Conservation (phyloP, 2,329 filamentous ascomycete genomes). For the Hysterium pulicare region DNA sequence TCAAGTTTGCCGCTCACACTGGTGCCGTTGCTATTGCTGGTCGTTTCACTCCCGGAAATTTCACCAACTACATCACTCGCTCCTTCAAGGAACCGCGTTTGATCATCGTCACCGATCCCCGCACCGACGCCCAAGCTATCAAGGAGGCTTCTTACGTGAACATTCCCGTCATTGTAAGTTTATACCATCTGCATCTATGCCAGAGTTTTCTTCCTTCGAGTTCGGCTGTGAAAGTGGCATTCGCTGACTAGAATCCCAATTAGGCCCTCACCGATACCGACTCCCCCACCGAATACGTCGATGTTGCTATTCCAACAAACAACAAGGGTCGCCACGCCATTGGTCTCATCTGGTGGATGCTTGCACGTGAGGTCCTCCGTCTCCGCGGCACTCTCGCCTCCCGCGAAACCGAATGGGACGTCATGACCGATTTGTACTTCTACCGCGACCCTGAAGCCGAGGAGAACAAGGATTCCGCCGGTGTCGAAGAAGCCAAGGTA, state of each 20-base stretch:
- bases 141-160: slow-evolving; percentile 99
- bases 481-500: slow-evolving; percentile 79
- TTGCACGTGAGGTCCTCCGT: slow-evolving; percentile 98
- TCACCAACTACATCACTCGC: slow-evolving; percentile 99
- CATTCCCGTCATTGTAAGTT: slow-evolving; percentile 82
- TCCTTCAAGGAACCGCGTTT: slow-evolving; percentile 99
- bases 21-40: slow-evolving; percentile 97
- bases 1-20: slow-evolving; percentile 99
- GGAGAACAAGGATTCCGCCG: slow-evolving; percentile 91
- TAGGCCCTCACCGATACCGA: slow-evolving; percentile 93
- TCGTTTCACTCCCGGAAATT: slow-evolving; percentile 99
- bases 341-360: slow-evolving; percentile 98
- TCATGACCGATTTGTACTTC: slow-evolving; percentile 99
- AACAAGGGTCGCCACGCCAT: slow-evolving; percentile 99
- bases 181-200: too few relatives aligned
- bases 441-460: slow-evolving; percentile 99
- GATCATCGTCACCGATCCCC: slow-evolving; percentile 98
- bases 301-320: slow-evolving; percentile 99
- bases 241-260: slow-evolving; percentile 10
- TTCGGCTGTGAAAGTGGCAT: too few relatives aligned
- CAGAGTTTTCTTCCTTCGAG: background rate
- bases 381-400: slow-evolving; percentile 94
- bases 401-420: slow-evolving; percentile 97
- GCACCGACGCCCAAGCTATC: slow-evolving; percentile 99
- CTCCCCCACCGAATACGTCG: slow-evolving; percentile 98